Percentiles rank a stretch among this genome's conserved stretches.
Evolutionary conservation across 345 rosid species (phyloP).

Genomic region (Gossypium raimondii): DNA sequence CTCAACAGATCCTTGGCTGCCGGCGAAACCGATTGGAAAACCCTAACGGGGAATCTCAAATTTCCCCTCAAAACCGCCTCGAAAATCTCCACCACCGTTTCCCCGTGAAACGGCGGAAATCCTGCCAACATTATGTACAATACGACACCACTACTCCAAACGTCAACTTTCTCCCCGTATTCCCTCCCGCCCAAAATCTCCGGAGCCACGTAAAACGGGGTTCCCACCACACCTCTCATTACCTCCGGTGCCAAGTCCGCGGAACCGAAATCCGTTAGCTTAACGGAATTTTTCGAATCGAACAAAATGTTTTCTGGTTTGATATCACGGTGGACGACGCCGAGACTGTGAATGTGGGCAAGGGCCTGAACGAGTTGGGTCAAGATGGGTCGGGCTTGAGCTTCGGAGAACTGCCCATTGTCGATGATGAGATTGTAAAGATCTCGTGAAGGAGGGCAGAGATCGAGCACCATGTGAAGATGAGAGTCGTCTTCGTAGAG

Average conservation of each 20-base stretch:
- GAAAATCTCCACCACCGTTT: slow-evolving; percentile 46
- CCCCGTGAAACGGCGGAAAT: slow-evolving; percentile 55
- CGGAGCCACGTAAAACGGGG: slow-evolving; percentile 70
- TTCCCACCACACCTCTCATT: slow-evolving; percentile 50
- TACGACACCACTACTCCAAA: slow-evolving; percentile 64
- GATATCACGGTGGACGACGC: slow-evolving; percentile 57
- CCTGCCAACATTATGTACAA: slow-evolving; percentile 59
- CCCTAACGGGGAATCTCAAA: slow-evolving; percentile 45
- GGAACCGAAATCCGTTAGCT: slow-evolving; percentile 43
- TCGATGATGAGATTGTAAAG: slow-evolving; percentile 34
- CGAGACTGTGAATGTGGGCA: slow-evolving; percentile 45
- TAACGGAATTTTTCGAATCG: slow-evolving; percentile 24
- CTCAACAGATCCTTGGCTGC: slow-evolving; percentile 50
- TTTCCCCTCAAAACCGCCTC: slow-evolving; percentile 51
- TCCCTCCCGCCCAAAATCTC: slow-evolving; percentile 50
- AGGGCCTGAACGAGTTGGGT: slow-evolving; percentile 41
- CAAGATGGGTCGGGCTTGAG: slow-evolving; percentile 25
- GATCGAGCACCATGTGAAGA: slow-evolving; percentile 45
- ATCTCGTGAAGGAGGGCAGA: slow-evolving; percentile 35
- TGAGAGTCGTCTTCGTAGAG: slow-evolving; percentile 42
- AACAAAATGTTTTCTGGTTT: slow-evolving; percentile 61
- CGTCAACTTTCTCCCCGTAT: slow-evolving; percentile 56
- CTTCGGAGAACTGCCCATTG: slow-evolving; percentile 31
- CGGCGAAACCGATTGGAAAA: slow-evolving; percentile 39
- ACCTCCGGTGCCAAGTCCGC: slow-evolving; percentile 26